These are phyloP conservation scores for Phytopythium kandeliae DNA, from an alignment of 352 stramenopile genomes.

Conservation along the genomic window DNA sequence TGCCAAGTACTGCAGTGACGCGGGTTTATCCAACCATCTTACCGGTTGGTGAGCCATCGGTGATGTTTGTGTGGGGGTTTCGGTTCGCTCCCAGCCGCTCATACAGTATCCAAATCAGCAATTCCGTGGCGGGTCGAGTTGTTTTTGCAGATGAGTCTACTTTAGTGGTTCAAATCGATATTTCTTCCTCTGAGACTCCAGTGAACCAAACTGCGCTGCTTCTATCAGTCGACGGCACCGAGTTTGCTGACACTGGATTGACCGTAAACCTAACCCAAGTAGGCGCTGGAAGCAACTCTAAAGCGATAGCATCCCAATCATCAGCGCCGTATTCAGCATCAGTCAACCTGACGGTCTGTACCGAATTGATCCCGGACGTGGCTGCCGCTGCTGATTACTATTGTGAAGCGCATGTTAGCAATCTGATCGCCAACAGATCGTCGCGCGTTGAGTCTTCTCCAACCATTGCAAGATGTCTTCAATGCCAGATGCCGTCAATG, in stretches of 20 bases:
- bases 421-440: neutral
- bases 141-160: conserved; percentile 5
- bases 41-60: conserved; percentile 4
- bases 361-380: neutral
- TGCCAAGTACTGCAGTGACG: conserved; percentile 5
- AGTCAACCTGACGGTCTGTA: neutral
- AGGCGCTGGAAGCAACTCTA: neutral
- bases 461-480: conserved; percentile 1
- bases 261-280: neutral
- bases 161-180: conserved; percentile 1
- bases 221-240: conserved; percentile 6
- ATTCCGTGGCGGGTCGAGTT: neutral
- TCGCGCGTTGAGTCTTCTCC: neutral
- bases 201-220: neutral
- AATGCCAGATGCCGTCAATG: neutral
- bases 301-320: neutral
- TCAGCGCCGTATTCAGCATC: neutral
- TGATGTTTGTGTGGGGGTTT: conserved; percentile 5
- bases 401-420: neutral
- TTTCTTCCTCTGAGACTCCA: neutral
- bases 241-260: neutral
- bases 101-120: conserved; percentile 7
- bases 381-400: neutral
- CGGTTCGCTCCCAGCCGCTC: neutral
- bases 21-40: conserved; percentile 8